Conservation (phyloP, 345 rosid genomes). For the Triadica sebifera region DNA sequence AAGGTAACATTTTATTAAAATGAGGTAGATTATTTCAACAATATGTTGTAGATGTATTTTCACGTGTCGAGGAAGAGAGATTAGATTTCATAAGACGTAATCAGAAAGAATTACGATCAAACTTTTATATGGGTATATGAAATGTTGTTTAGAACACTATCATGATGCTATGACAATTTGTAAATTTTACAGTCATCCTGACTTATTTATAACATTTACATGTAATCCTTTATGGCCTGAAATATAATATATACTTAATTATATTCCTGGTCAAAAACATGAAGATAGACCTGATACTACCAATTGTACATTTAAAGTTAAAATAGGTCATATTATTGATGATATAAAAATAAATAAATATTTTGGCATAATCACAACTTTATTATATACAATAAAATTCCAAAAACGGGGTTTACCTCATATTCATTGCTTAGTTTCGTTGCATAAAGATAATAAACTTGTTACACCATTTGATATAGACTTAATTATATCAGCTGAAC, state of each 20-base stretch:
- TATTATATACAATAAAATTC: no score
- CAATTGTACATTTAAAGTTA: neutral
- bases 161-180: neutral
- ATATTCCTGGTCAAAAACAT: neutral
- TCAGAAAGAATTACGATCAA: neutral
- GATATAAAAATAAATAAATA: neutral
- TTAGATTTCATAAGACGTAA: neutral
- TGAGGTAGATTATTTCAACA: neutral
- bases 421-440: no score
- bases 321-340: neutral
- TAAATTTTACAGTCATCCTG: no score
- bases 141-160: neutral
- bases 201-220: neutral
- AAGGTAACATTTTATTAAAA: neutral
- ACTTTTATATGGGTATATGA: neutral
- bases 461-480: neutral
- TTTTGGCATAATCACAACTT: neutral
- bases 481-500: neutral
- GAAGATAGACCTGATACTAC: no score
- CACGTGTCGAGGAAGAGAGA: no score
- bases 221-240: neutral
- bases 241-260: neutral
- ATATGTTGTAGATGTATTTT: no score
- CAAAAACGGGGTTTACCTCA: no score
- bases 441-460: no score